Evolutionary conservation across 306 rosid genomes (phyloP), one percentile per base, ranked within the genome.

Genomic region (Dicorynia guianensis): DNA sequence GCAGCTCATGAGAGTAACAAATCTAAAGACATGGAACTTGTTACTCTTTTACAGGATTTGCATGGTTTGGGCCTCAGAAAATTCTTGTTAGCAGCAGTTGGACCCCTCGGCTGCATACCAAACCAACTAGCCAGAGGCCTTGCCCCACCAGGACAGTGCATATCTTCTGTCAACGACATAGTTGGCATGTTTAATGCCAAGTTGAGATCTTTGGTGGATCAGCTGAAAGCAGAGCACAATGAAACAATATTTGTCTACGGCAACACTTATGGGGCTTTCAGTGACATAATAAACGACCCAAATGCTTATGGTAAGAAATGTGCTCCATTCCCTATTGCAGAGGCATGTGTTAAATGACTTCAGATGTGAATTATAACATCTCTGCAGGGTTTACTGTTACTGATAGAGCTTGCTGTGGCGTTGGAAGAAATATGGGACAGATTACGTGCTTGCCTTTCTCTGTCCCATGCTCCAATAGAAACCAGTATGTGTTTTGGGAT

Each of bases 401-500:
- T 46, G 80, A 80, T 38, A 72, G 50, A 67, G 82, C 56, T 0
- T 83, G 84, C 9, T 86, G 90, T 68, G 88, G 88, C 0, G 0
- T 83, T 36, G 90, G 87, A 69, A 74, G 67, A 72, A 70, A 71
- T 36, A 30, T 4, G 39, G 80, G 82, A 18, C 76, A 14, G 33
- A 71, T 80, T 69, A 67, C 77, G 11, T 86, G 88, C 44, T 66
- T 83, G 20, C 84, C 84, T 5, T 1, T 55, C 12, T 2, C 42
- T 8, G 0, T 8, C 17, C 86, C 87, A 8, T 83, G 86, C 59
- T 0, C 61, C 36, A 35, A 62, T 19, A 81, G 88, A 46, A 69
- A 78, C 69, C 60, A 81, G 38, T 67, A 74, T 65, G 72, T 83
- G 53, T 86, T 86, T 33, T 83, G 88, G 86, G 88, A 86, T 64